Percentiles rank a stretch among this genome's conserved stretches.
phyloP scores from a whole-genome alignment of 768 basidiomycete genomes.

The Lactifluus volemus region DNA sequence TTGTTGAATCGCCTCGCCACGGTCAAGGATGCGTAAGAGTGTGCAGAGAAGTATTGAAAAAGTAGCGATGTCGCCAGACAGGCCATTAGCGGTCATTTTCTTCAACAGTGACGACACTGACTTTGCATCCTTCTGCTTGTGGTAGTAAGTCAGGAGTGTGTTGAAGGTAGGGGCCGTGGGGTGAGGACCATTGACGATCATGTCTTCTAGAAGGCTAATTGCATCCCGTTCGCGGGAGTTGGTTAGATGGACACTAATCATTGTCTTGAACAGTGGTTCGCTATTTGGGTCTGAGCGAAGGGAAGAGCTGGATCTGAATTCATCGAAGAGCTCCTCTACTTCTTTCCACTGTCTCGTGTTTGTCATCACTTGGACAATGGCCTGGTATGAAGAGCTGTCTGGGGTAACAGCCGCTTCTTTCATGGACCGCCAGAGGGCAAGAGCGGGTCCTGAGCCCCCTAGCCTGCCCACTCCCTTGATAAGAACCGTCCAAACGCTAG shows the following conservation, averaged over 20 bases:
- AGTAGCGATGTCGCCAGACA: conserved; percentile 73
- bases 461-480: conserved; percentile 52
- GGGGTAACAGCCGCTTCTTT: conserved; percentile 44
- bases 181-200: conserved; percentile 40
- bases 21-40: conserved; percentile 51
- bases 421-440: conserved; percentile 61
- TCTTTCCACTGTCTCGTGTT: conserved; percentile 40
- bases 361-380: conserved; percentile 57
- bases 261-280: conserved; percentile 57
- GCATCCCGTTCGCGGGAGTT: conserved; percentile 29
- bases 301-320: conserved; percentile 34
- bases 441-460: conserved; percentile 43
- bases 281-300: conserved; percentile 25
- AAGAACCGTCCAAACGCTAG: conserved; percentile 62
- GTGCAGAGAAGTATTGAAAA: conserved; percentile 82
- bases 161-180: conserved; percentile 77
- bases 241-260: conserved; percentile 56
- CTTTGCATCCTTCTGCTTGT: conserved; percentile 53
- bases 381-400: conserved; percentile 56
- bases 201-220: conserved; percentile 30
- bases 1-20: conserved; percentile 53
- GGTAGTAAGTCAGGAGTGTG: conserved; percentile 63
- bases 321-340: conserved; percentile 42
- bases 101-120: conserved; percentile 49
- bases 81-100: conserved; percentile 41